A percentile compares a stretch with the other conserved stretches of the same genome.
Evolutionary conservation across 108 stramenopile species (phyloP).

Genomic region (Fragilariopsis cylindrus): DNA sequence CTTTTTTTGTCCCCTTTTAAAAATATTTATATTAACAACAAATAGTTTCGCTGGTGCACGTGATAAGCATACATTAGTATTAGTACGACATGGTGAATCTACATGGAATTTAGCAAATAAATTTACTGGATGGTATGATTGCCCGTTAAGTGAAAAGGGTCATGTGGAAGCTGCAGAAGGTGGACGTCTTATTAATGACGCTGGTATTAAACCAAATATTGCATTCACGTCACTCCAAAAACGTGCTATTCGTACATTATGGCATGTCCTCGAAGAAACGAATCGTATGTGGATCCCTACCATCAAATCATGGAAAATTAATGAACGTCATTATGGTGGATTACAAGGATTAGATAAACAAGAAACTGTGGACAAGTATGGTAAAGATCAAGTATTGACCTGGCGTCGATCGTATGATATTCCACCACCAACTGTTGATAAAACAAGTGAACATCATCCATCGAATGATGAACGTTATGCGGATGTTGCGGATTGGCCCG

Average conservation of each 20-base stretch:
- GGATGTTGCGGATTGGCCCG: conserved; percentile 46
- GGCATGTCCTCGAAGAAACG: conserved; percentile 84
- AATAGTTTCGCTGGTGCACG: conserved; percentile 39
- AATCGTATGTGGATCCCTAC: conserved; percentile 83
- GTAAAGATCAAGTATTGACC: conserved; percentile 88
- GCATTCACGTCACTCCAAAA: conserved; percentile 89
- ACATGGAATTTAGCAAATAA: conserved; percentile 97
- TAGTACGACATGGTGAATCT: conserved; percentile 95
- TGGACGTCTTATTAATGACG: conserved; percentile 65
- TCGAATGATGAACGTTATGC: conserved; percentile 85
- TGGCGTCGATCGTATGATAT: conserved; percentile 93
- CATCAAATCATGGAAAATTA: conserved; percentile 86
- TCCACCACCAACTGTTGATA: conserved; percentile 82
- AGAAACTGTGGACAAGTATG: conserved; percentile 92
- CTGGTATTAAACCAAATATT: conserved; percentile 69
- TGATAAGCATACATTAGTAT: conserved; percentile 59
- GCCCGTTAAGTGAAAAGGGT: conserved; percentile 90
- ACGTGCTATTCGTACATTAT: conserved; percentile 85
- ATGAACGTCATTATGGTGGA: conserved; percentile 92
- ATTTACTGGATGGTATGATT: conserved; percentile 98
- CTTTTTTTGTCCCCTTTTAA: not conserved
- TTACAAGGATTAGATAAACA: conserved; percentile 92
- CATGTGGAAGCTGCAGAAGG: conserved; percentile 86
- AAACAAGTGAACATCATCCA: conserved; percentile 68
- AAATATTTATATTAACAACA: not conserved